Base-by-base conservation (phyloP, 345 rosid genomes). In the Citrus cavaleriei region DNA sequence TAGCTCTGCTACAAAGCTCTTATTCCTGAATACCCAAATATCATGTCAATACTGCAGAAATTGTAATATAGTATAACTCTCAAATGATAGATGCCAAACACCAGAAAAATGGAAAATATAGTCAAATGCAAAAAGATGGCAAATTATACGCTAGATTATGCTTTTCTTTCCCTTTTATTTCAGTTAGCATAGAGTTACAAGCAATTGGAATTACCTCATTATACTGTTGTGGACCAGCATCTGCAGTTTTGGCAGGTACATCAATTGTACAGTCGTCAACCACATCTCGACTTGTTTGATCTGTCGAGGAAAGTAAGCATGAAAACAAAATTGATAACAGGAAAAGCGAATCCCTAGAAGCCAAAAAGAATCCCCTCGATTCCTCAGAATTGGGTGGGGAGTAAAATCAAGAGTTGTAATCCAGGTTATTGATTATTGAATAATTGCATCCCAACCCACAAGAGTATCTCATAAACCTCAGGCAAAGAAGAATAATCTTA, bases 251-350 rank as follows among this genome's bases (percentile, higher is more conserved):
- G 1, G 75, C 40, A 75, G 80, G 54, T 62, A 79, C 83, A 79
- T 79, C 81, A 79, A 61, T 49, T 62, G 83, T 70, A 78, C 60
- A 79, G 77, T 85, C 87, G 74, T 81, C 83, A 63, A 73, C 74
- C 35, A 80, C 57, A 66, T 87, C 80, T 75, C 42, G 78, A 46
- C 72, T 72, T 80, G 68, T 30, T 63, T 63, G 38, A 63, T 63
- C 68, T 30, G n/a, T 14, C 1, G 0, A 1, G 68, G 19, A 68
- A n/a, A n/a, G 32, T 37, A 38, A 68, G 32, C 6, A 38, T 16
- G 22, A 63, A 28, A 63, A 63, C 5, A 1, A 63, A 63, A 63
- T 28, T 28, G 38, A 30, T 8, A 32, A 28, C 68, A 63, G 32
- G 68, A 35, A 63, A 28, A 63, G 37, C 10, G 18, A 63, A 13